Percentiles rank a stretch among this genome's conserved stretches.
phyloP scores from a whole-genome alignment of 306 rosid genomes.

The Quercus alba region DNA sequence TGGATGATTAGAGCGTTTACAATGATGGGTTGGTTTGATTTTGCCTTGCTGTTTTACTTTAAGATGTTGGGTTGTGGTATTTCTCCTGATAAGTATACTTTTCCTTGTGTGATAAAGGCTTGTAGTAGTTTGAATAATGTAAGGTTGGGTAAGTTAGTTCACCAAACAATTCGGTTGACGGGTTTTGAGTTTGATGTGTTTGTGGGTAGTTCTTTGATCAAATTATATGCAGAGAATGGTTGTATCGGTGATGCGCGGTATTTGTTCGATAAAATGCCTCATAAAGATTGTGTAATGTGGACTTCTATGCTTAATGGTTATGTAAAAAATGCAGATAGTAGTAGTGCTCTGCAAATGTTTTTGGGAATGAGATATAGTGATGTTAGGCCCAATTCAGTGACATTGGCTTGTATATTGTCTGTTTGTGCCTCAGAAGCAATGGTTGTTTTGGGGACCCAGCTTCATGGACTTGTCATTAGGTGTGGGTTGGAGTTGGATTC shows the following conservation, averaged over 20 bases:
- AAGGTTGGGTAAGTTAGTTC: constrained; percentile 52
- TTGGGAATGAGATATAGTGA: constrained; percentile 46
- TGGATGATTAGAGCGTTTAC: constrained; percentile 76
- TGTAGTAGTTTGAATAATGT: constrained; percentile 65
- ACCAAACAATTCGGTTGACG: constrained; percentile 30
- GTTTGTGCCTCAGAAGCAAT: constrained; percentile 53
- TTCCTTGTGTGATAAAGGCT: constrained; percentile 76
- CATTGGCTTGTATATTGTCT: constrained; percentile 58
- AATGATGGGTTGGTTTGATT: constrained; percentile 50
- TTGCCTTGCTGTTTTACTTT: constrained; percentile 63
- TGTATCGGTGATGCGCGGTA: constrained; percentile 50
- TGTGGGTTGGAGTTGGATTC: constrained; percentile 59
- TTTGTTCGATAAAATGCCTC: constrained; percentile 64
- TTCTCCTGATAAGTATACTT: constrained; percentile 83
- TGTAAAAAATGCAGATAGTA: constrained; percentile 52
- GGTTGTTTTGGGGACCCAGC: constrained; percentile 54
- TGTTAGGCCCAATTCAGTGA: constrained; percentile 46
- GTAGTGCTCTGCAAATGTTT: constrained; percentile 44
- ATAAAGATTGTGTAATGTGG: constrained; percentile 61
- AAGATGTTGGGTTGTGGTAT: constrained; percentile 65
- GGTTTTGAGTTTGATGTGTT: constrained; percentile 63
- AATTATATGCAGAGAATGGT: constrained; percentile 61
- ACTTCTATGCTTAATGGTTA: constrained; percentile 79
- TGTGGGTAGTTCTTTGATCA: constrained; percentile 69
- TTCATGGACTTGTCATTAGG: constrained; percentile 59